These are phyloP conservation scores for Gastrodia elata DNA, from an alignment of 106 monocot genomes.

Conservation along the genomic window DNA sequence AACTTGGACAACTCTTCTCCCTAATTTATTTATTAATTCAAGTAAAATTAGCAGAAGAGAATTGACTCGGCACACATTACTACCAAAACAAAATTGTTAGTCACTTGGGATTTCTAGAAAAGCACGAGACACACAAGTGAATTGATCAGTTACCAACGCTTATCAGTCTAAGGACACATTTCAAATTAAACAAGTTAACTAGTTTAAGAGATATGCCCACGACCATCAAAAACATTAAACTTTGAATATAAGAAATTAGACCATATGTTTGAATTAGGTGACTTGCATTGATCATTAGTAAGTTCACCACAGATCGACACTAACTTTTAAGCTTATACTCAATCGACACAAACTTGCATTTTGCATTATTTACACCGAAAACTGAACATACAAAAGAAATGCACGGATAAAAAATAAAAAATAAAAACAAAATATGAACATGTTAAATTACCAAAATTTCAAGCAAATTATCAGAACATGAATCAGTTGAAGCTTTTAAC, in stretches of 20 bases:
- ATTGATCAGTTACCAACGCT: not conserved
- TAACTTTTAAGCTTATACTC: not conserved
- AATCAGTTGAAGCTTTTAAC: constrained; percentile 31
- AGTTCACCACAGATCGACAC: not conserved
- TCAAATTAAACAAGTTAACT: not conserved
- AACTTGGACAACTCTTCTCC: too few species aligned
- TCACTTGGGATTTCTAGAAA: too few species aligned
- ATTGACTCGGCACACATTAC: too few species aligned
- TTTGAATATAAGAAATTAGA: not conserved
- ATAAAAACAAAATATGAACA: not conserved
- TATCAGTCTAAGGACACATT: not conserved
- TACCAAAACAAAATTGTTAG: too few species aligned
- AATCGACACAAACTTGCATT: not conserved
- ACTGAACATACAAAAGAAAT: not conserved
- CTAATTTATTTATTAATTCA: too few species aligned
- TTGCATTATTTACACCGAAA: not conserved
- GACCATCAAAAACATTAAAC: not conserved
- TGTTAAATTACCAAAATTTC: constrained; percentile 49
- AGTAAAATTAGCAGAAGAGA: too few species aligned
- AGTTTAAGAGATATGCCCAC: not conserved
- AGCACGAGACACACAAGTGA: too few species aligned
- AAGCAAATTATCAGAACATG: constrained; percentile 22
- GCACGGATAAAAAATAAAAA: not conserved
- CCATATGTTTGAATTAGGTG: not conserved
- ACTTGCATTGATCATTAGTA: not conserved